These are phyloP conservation scores for Saccharomyces cerevisiae DNA, from an alignment of 805 yeast species.

Conservation along the genomic window DNA sequence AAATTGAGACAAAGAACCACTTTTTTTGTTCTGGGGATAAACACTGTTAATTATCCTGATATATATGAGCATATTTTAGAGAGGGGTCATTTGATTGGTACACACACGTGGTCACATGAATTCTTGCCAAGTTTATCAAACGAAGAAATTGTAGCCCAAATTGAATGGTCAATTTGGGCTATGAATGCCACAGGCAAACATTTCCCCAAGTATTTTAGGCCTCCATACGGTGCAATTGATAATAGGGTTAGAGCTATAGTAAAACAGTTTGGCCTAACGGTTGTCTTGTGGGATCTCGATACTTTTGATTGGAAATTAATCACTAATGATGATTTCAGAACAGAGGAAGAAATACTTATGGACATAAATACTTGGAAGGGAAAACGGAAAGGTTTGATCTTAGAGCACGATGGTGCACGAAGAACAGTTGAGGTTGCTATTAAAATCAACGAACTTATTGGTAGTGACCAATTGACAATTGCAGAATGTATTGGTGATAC, in stretches of 20 bases:
- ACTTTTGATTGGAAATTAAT: constrained; percentile 83
- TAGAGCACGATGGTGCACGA: constrained; percentile 75
- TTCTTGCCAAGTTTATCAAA: constrained; percentile 71
- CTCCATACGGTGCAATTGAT: constrained; percentile 94
- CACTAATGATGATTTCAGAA: constrained; percentile 35
- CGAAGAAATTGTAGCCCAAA: constrained; percentile 77
- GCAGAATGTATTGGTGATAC: constrained; percentile 68
- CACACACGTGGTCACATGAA: constrained; percentile 91
- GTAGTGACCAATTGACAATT: constrained; percentile 60
- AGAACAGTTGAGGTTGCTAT: constrained; percentile 65
- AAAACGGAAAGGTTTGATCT: constrained; percentile 50
- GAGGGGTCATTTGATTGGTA: constrained; percentile 71
- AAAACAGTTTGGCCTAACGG: constrained; percentile 76
- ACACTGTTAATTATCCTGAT: constrained; percentile 70
- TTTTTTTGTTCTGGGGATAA: constrained; percentile 78
- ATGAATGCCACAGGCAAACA: constrained; percentile 90
- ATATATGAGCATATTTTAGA: constrained; percentile 48
- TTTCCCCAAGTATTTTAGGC: constrained; percentile 87
- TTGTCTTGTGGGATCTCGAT: constrained; percentile 87
- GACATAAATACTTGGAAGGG: constrained; percentile 51
- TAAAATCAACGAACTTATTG: constrained; percentile 47
- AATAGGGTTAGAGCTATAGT: constrained; percentile 74
- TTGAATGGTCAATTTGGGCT: constrained; percentile 96
- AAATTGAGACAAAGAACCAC: constrained; percentile 54
- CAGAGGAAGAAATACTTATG: constrained; percentile 43